These are phyloP conservation scores for Cruciata laevipes DNA, from an alignment of 257 asterid species.

Conservation along the genomic window DNA sequence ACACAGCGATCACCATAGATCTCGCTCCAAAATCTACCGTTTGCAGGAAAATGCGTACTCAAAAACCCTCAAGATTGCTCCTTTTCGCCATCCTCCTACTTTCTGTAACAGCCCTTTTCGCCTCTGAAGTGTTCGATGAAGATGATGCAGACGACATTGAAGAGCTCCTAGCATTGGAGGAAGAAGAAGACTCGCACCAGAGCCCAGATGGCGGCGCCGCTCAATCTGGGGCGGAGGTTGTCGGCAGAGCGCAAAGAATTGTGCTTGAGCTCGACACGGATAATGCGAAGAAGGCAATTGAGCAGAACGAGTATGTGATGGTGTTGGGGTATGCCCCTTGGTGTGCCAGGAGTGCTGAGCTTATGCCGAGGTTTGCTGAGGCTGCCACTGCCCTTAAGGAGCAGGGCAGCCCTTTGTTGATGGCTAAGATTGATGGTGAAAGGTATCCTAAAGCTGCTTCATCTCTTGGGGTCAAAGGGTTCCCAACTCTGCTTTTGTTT, in stretches of 20 bases:
- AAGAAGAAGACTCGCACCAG: slow-evolving; percentile 37
- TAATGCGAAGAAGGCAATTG: slow-evolving; percentile 43
- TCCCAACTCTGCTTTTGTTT: slow-evolving; percentile 78
- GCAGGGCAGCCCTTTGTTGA: slow-evolving; percentile 47
- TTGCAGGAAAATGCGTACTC: slow-evolving; percentile 29
- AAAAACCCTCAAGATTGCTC: slow-evolving; percentile 41
- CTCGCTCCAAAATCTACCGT: neutral
- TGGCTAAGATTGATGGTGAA: slow-evolving; percentile 87
- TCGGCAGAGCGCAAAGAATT: slow-evolving; percentile 82
- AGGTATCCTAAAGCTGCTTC: slow-evolving; percentile 73
- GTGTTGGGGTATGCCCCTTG: slow-evolving; percentile 95
- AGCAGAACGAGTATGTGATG: slow-evolving; percentile 69
- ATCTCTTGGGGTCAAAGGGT: slow-evolving; percentile 63
- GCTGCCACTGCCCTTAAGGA: slow-evolving; percentile 80
- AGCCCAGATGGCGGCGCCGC: slow-evolving; percentile 20
- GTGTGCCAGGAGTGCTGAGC: slow-evolving; percentile 84
- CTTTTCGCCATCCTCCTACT: slow-evolving; percentile 37
- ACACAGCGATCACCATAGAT: neutral
- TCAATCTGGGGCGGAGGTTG: slow-evolving; percentile 62
- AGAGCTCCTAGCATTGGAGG: slow-evolving; percentile 79
- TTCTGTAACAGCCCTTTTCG: slow-evolving; percentile 31
- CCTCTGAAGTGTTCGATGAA: slow-evolving; percentile 22
- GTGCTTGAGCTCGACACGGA: slow-evolving; percentile 76
- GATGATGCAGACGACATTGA: slow-evolving; percentile 52
- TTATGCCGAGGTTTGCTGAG: slow-evolving; percentile 94